These are phyloP conservation scores for Heterobasidion occidentale DNA, from an alignment of 1,284 basidiomycete species.

Conservation along the genomic window DNA sequence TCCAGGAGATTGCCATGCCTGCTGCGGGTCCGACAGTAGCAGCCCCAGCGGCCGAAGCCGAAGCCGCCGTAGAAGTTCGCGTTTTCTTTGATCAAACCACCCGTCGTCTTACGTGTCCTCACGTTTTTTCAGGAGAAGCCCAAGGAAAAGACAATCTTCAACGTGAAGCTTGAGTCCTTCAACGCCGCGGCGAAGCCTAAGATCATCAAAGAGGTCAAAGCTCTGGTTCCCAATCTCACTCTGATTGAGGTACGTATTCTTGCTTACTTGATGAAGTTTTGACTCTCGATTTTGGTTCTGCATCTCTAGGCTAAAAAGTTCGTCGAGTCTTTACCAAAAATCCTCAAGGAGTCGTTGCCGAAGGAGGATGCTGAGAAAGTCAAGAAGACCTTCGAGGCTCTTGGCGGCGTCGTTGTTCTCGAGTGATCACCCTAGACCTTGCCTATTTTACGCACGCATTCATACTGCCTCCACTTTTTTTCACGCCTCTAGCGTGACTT, in stretches of 20 bases:
- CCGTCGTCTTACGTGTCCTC: too few relatives aligned
- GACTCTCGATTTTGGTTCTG: slow-evolving; percentile 6
- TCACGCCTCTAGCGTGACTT: too few relatives aligned
- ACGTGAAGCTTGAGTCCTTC: slow-evolving; percentile 89
- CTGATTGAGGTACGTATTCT: slow-evolving; percentile 79
- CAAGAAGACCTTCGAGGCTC: slow-evolving; percentile 81
- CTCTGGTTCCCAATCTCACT: slow-evolving; percentile 87
- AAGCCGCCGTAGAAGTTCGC: slow-evolving; percentile 60
- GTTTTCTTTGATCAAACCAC: neutral
- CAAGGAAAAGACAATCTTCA: slow-evolving; percentile 99
- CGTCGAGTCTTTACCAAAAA: slow-evolving; percentile 92
- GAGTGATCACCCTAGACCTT: slow-evolving; percentile 36
- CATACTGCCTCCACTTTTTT: neutral
- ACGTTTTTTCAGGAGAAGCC: slow-evolving; percentile 73
- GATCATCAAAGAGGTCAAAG: slow-evolving; percentile 98
- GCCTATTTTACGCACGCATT: neutral
- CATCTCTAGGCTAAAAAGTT: slow-evolving; percentile 91
- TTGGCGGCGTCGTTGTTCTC: slow-evolving; percentile 85
- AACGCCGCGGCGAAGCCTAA: slow-evolving; percentile 91
- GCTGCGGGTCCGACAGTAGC: slow-evolving; percentile 61
- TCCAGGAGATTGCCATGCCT: slow-evolving; percentile 96
- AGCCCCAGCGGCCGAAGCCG: slow-evolving; percentile 48
- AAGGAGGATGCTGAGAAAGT: slow-evolving; percentile 99
- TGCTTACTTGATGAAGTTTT: slow-evolving; percentile 10
- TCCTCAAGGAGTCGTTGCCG: slow-evolving; percentile 91